Evolutionary conservation across 768 basidiomycete genomes (phyloP).

Genomic region (Mycena amicta): DNA sequence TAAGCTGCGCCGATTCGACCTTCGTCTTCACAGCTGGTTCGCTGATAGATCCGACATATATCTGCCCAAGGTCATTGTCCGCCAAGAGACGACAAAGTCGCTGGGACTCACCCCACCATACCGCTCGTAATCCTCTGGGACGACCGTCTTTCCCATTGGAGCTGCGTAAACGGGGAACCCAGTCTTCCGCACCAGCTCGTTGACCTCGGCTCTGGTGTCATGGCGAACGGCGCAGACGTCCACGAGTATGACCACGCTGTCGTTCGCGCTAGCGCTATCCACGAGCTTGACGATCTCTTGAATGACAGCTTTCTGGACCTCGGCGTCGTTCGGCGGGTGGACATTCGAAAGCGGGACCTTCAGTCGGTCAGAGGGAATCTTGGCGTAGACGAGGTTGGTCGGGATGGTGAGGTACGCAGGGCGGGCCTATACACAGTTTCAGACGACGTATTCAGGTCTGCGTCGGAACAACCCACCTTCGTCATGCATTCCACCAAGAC

Average conservation of each 20-base stretch:
- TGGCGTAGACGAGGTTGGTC: slow-evolving; percentile 74
- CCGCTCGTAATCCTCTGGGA: slow-evolving; percentile 69
- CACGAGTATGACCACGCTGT: slow-evolving; percentile 68
- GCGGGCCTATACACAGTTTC: slow-evolving; percentile 57
- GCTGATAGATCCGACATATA: slow-evolving; percentile 75
- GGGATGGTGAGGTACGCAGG: slow-evolving; percentile 90
- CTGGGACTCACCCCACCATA: slow-evolving; percentile 82
- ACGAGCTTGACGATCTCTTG: slow-evolving; percentile 70
- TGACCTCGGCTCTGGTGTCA: slow-evolving; percentile 61
- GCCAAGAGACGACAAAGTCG: slow-evolving; percentile 1
- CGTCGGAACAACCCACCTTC: too few relatives aligned
- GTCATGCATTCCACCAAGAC: slow-evolving; percentile 71
- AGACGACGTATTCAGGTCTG: too few relatives aligned
- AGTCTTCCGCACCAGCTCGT: slow-evolving; percentile 64
- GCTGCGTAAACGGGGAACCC: slow-evolving; percentile 74
- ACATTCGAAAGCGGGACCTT: slow-evolving; percentile 55
- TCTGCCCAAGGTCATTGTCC: slow-evolving; percentile 39
- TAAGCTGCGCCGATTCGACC: slow-evolving; percentile 74
- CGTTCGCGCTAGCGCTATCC: slow-evolving; percentile 56
- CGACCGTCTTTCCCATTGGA: slow-evolving; percentile 80
- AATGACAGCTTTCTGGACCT: slow-evolving; percentile 68
- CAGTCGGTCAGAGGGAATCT: slow-evolving; percentile 70
- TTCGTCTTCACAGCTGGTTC: slow-evolving; percentile 66
- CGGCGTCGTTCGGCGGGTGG: slow-evolving; percentile 54
- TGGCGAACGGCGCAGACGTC: slow-evolving; percentile 83